Evolutionary conservation across 371 early-diverging fungal genomes (phyloP).

Genomic region (Rhizopus sp.): DNA sequence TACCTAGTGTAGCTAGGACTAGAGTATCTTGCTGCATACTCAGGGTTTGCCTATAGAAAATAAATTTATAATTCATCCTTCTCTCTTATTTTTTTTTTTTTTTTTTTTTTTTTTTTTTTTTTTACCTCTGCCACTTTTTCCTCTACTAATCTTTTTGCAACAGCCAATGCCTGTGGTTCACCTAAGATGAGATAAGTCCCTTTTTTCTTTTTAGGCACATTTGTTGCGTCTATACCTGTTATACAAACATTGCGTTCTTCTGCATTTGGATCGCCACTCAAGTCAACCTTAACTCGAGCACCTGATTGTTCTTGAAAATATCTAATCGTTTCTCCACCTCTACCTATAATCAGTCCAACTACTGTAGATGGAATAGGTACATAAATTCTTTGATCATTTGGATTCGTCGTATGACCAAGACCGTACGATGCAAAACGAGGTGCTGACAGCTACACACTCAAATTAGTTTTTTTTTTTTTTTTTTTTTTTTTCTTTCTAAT

Average conservation of each 20-base stretch:
- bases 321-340: slow-evolving; percentile 89
- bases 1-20: slow-evolving; percentile 2
- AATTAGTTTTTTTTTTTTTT: neutral
- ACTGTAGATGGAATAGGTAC: slow-evolving; percentile 70
- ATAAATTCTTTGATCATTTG: slow-evolving; percentile 49
- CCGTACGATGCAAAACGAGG: slow-evolving; percentile 5
- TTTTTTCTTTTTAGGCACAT: slow-evolving; percentile 27
- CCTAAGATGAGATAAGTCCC: slow-evolving; percentile 25
- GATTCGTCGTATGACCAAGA: slow-evolving; percentile 28
- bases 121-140: slow-evolving; percentile 59
- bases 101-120: neutral
- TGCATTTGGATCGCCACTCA: slow-evolving; percentile 44
- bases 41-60: slow-evolving; percentile 33
- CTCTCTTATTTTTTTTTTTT: no score
- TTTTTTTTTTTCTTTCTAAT: neutral
- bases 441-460: neutral
- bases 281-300: slow-evolving; percentile 78
- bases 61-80: slow-evolving; percentile 13
- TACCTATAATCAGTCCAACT: slow-evolving; percentile 83
- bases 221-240: slow-evolving; percentile 30
- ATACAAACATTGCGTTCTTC: slow-evolving; percentile 43
- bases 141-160: slow-evolving; percentile 58
- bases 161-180: slow-evolving; percentile 53
- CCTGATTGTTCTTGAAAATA: slow-evolving; percentile 80
- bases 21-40: slow-evolving; percentile 26